These are phyloP conservation scores for Beauveria sp. DNA, from an alignment of 2,329 filamentous ascomycete species.

Conservation along the genomic window DNA sequence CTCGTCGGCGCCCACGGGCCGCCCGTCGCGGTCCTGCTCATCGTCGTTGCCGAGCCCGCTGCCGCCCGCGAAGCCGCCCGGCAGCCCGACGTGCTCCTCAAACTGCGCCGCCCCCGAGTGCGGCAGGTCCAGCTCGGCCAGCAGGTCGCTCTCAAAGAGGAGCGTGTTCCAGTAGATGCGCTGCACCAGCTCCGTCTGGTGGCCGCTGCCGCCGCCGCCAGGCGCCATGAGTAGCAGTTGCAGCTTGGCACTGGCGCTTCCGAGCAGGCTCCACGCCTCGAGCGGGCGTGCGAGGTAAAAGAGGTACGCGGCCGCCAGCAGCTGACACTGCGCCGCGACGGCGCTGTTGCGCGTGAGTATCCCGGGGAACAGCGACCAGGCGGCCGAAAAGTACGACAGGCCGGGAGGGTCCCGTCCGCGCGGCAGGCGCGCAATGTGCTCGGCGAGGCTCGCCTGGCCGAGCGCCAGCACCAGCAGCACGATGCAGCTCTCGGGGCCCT, in stretches of 20 bases:
- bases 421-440: conserved; percentile 67
- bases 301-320: conserved; percentile 72
- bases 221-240: conserved; percentile 71
- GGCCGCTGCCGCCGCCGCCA: conserved; percentile 55
- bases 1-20: conserved; percentile 63
- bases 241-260: conserved; percentile 72
- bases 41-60: conserved; percentile 39
- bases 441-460: conserved; percentile 66
- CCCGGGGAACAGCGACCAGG: conserved; percentile 68
- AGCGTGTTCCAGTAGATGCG: conserved; percentile 80
- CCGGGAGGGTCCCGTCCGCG: conserved; percentile 55
- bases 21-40: conserved; percentile 33
- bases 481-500: conserved; percentile 75
- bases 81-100: conserved; percentile 71
- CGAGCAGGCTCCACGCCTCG: conserved; percentile 75
- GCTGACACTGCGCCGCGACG: conserved; percentile 70
- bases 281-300: conserved; percentile 77
- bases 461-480: conserved; percentile 71
- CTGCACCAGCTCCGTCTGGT: conserved; percentile 65
- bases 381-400: conserved; percentile 71
- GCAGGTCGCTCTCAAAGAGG: conserved; percentile 71
- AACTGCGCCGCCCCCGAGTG: conserved; percentile 78
- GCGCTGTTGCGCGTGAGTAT: conserved; percentile 77
- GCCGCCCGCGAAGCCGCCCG: conserved; percentile 67
- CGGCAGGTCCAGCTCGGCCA: conserved; percentile 72